Base-by-base conservation (phyloP, 257 asterid genomes). In the Gardenia jasminoides region DNA sequence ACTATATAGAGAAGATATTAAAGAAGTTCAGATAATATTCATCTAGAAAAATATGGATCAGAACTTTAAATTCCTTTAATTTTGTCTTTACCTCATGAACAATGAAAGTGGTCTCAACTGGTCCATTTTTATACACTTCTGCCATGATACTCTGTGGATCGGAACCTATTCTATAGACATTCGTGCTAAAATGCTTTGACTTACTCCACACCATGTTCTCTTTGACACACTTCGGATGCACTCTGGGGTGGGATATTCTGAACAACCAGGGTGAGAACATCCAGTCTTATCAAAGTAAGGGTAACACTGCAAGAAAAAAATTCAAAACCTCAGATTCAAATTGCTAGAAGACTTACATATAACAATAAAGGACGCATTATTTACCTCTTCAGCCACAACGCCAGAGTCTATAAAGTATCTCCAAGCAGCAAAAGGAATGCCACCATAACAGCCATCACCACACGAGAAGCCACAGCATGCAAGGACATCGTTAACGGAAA, bases 381-480 rank as follows among this genome's bases (percentile, higher is more conserved):
- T 67, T 88, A 94, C 99, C 97, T 93, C 97, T 33, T 88, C 90
- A n/a, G 98, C 92, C 75, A 95, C 99, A 78, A 95, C 98, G 62
- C 99, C 99, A 76, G 79, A 78, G 24, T 71, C 86, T 80, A 86
- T 89, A 78, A 95, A 90, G 92, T 95, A 95, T 73, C 83, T 85
- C 99, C 98, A 95, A 43, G 99, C 99, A 73, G 89, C 47, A 31
- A 93, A 79, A 4, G 99, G 97, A 74, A 89, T 87, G 81, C 99
- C 99, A 70, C 99, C 99, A 89, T 95, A 92, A 87, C 99, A 95
- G 69, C 99, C 99, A 33, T 91, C 94, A 76, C 99, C 99, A 75
- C 99, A 95, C 89, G 88, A 26, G 85, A 88, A 83, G 81, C 98
- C 99, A 68, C 99, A 95, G 85, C 99, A 95, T 16, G 98, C 90